Conservation (phyloP, 139 green algal genomes). For the Micromonas commoda region DNA sequence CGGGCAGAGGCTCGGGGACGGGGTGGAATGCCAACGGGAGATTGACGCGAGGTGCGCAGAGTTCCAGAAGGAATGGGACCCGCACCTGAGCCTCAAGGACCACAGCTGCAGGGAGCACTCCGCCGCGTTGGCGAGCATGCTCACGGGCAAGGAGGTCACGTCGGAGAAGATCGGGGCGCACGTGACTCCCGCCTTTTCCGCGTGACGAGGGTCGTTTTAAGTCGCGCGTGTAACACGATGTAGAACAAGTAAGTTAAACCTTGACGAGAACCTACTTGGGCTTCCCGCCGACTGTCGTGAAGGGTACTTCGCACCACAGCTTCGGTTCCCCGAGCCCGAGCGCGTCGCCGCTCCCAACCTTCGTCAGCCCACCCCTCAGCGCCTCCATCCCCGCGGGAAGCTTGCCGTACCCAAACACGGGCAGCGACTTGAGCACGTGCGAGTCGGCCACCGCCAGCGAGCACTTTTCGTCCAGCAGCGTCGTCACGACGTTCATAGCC, state of each 20-base stretch:
- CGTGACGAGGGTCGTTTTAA: too few species aligned
- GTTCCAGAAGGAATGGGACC: background rate
- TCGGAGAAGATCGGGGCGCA: too few species aligned
- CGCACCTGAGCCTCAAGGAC: background rate
- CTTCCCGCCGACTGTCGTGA: background rate
- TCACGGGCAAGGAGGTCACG: too few species aligned
- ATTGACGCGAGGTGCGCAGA: background rate
- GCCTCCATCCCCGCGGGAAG: background rate
- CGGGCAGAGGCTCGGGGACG: background rate
- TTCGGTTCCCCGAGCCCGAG: background rate
- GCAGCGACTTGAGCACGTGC: background rate
- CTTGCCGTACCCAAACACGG: background rate
- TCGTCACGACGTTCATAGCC: background rate
- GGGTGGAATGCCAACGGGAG: too few species aligned
- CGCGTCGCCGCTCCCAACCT: conserved; percentile 2
- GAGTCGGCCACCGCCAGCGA: conserved; percentile 8
- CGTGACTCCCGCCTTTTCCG: too few species aligned
- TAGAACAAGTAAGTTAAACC: too few species aligned
- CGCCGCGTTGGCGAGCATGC: background rate
- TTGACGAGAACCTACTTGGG: too few species aligned
- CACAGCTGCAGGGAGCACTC: background rate
- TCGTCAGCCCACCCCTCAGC: background rate
- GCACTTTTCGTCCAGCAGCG: background rate
- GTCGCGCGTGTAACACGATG: too few species aligned
- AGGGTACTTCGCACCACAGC: background rate